Conservation (phyloP, 495 filamentous ascomycete species). For the Hyaloscypha hepaticicola region DNA sequence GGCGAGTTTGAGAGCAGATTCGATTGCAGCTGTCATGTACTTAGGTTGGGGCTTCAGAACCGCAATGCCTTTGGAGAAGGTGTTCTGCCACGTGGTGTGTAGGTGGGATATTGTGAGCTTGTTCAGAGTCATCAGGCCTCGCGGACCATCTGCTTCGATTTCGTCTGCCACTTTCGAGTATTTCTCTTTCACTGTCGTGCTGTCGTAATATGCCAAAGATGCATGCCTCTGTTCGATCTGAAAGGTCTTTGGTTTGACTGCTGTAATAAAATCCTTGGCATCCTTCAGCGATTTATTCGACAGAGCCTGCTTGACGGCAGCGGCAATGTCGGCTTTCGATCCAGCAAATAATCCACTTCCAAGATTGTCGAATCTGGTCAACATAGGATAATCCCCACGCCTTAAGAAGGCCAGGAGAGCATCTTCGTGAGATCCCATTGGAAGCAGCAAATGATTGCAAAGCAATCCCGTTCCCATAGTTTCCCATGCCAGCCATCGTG, state of each 20-base stretch:
- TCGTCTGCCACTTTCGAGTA: conserved; percentile 69
- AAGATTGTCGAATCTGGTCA: conserved; percentile 74
- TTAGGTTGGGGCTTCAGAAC: conserved; percentile 75
- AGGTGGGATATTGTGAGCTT: conserved; percentile 82
- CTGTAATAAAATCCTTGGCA: conserved; percentile 56
- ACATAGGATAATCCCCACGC: conserved; percentile 65
- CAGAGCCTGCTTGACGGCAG: conserved; percentile 65
- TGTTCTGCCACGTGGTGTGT: conserved; percentile 79
- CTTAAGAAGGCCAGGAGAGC: conserved; percentile 67
- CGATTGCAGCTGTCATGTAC: conserved; percentile 68
- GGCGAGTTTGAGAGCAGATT: conserved; percentile 69
- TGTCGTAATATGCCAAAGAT: conserved; percentile 77
- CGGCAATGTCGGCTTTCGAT: conserved; percentile 61
- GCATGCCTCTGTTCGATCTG: conserved; percentile 59
- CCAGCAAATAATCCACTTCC: conserved; percentile 73
- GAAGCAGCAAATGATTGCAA: conserved; percentile 74
- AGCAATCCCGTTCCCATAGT: conserved; percentile 87
- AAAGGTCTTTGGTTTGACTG: conserved; percentile 59
- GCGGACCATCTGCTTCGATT: conserved; percentile 49
- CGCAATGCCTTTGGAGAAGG: conserved; percentile 69
- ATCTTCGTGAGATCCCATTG: conserved; percentile 82
- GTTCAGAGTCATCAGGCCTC: conserved; percentile 62
- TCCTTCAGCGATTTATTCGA: conserved; percentile 50
- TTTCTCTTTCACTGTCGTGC: conserved; percentile 52
- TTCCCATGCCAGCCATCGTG: conserved; percentile 91